Percentiles rank a stretch among this genome's conserved stretches.
Conservation (phyloP, 2,329 filamentous ascomycete genomes). For the Fusarium mangiferae region DNA sequence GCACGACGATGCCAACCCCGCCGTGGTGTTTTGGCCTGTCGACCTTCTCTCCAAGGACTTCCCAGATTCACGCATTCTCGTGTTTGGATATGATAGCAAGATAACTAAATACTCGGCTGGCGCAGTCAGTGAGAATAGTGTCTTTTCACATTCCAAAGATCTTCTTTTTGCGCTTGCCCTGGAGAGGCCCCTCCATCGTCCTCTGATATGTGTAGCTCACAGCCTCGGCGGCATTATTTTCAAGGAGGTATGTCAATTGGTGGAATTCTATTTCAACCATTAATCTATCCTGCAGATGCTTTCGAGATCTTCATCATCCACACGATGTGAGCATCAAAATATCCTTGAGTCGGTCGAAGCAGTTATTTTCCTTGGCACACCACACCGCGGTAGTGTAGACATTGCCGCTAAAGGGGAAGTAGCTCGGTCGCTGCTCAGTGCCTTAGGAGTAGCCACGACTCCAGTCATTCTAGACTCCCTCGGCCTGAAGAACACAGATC, state of each 20-base stretch:
- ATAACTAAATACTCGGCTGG: background rate
- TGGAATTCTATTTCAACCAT: rapidly evolving
- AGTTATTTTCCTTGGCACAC: background rate
- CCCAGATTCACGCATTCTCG: rapidly evolving
- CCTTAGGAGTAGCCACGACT: background rate
- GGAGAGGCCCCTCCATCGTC: rapidly evolving
- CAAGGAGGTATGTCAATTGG: rapidly evolving
- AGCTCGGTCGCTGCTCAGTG: background rate
- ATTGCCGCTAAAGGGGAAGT: background rate
- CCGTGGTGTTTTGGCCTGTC: background rate
- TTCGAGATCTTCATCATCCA: background rate
- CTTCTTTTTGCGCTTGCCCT: rapidly evolving
- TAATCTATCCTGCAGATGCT: rapidly evolving
- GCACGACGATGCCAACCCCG: rapidly evolving
- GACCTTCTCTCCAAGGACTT: background rate
- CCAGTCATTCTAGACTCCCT: background rate
- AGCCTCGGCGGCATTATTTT: background rate
- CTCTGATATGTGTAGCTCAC: background rate
- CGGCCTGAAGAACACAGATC: background rate
- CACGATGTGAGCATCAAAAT: rapidly evolving
- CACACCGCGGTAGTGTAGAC: background rate
- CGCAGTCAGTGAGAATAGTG: background rate
- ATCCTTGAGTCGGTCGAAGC: background rate
- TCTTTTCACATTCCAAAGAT: background rate
- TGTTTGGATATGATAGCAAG: background rate